Conservation (phyloP, 768 basidiomycete species). For the Mycena filopes region DNA sequence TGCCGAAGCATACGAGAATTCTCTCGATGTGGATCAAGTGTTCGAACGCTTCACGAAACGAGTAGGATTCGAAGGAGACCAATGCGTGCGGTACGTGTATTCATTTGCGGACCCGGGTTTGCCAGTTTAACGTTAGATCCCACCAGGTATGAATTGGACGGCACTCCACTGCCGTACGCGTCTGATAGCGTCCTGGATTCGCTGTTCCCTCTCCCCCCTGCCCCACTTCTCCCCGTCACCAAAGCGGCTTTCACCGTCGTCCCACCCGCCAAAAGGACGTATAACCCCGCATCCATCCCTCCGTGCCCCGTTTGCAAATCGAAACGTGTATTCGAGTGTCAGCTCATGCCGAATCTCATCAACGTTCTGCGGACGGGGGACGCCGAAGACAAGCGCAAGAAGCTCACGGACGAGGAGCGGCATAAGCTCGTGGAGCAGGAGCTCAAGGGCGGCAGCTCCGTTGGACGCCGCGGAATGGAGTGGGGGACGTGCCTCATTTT, state of each 20-base stretch:
- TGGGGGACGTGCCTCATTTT: slow-evolving; percentile 95
- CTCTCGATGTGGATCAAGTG: slow-evolving; percentile 80
- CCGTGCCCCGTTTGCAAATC: slow-evolving; percentile 75
- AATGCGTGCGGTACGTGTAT: slow-evolving; percentile 85
- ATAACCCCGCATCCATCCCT: slow-evolving; percentile 64
- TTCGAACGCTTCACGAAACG: slow-evolving; percentile 88
- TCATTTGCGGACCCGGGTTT: slow-evolving; percentile 4
- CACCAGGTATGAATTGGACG: slow-evolving; percentile 86
- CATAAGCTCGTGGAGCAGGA: slow-evolving; percentile 66
- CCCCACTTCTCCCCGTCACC: slow-evolving; percentile 63
- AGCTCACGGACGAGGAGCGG: slow-evolving; percentile 74
- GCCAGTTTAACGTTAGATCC: slow-evolving; percentile 11
- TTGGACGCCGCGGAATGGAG: slow-evolving; percentile 79
- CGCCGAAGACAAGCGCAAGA: slow-evolving; percentile 37
- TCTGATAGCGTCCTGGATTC: slow-evolving; percentile 75
- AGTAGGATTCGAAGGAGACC: slow-evolving; percentile 75
- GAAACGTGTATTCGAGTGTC: slow-evolving; percentile 87
- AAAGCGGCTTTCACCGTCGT: slow-evolving; percentile 70
- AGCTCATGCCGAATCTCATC: slow-evolving; percentile 95
- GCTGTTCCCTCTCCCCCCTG: slow-evolving; percentile 73
- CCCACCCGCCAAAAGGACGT: slow-evolving; percentile 60
- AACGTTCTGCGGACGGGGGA: slow-evolving; percentile 65
- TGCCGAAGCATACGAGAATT: slow-evolving; percentile 84
- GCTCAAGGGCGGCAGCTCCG: slow-evolving; percentile 58
- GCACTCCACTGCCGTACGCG: slow-evolving; percentile 87